Conservation (phyloP, 768 basidiomycete species). For the Gyrodon lividus region DNA sequence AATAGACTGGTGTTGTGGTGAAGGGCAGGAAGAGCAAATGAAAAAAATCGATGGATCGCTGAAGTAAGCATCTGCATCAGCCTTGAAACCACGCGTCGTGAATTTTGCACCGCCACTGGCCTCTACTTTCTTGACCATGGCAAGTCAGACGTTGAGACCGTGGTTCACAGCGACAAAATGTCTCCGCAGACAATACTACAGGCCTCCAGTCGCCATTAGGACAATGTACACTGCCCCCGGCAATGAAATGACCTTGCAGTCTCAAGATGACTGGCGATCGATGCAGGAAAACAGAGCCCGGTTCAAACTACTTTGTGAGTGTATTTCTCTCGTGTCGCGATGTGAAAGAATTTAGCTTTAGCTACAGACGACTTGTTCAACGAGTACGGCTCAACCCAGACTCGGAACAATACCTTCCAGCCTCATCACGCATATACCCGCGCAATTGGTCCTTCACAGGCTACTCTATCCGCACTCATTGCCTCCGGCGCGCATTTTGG, state of each 20-base stretch:
- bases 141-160: constrained; percentile 23
- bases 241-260: constrained; percentile 37
- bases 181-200: constrained; percentile 9
- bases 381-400: constrained; percentile 77
- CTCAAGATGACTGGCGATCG: constrained; percentile 61
- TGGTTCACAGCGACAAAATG: constrained; percentile 25
- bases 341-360: constrained; percentile 10
- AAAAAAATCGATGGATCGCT: constrained; percentile 46
- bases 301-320: constrained; percentile 53
- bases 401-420: constrained; percentile 63
- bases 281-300: constrained; percentile 61
- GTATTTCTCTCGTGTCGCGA: constrained; percentile 17
- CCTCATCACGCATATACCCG: constrained; percentile 69
- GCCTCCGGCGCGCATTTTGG: constrained; percentile 95
- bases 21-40: constrained; percentile 26
- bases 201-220: constrained; percentile 11
- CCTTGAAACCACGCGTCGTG: constrained; percentile 12
- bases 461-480: constrained; percentile 85
- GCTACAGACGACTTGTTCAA: constrained; percentile 58
- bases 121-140: constrained; percentile 21
- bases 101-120: constrained; percentile 35
- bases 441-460: constrained; percentile 55
- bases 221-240: constrained; percentile 32
- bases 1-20: constrained; percentile 37
- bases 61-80: constrained; percentile 51